Percentiles rank a stretch among this genome's conserved stretches.
These are phyloP conservation scores for Mucor circinelloides DNA, from an alignment of 371 early-diverging fungal genomes.

Conservation along the genomic window DNA sequence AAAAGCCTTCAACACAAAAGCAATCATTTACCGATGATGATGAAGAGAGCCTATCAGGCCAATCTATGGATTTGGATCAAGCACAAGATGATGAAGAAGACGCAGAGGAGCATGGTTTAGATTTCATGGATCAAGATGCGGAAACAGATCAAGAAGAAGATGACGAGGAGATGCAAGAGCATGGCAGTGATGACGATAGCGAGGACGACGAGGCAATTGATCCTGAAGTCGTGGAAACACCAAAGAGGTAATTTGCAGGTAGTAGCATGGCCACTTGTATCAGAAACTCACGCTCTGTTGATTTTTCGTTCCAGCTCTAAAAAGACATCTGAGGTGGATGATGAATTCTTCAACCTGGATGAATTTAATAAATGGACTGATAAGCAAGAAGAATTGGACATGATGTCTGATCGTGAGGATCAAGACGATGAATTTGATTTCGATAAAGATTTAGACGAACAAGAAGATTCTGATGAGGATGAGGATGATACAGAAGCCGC, in stretches of 20 bases:
- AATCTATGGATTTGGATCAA: conserved; percentile 42
- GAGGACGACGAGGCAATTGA: conserved; percentile 19
- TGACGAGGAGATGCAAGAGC: conserved; percentile 30
- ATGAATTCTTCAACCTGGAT: conserved; percentile 67
- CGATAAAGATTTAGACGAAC: conserved; percentile 57
- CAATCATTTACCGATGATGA: conserved; percentile 3
- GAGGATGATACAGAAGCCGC: conserved; percentile 46
- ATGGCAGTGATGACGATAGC: conserved; percentile 15
- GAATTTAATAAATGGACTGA: conserved; percentile 68
- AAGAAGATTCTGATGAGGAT: conserved; percentile 52
- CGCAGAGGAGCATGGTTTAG: conserved; percentile 13
- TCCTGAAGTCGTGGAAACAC: conserved; percentile 14
- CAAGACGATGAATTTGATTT: conserved; percentile 51
- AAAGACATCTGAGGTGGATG: conserved; percentile 62
- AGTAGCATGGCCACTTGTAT: too few species aligned
- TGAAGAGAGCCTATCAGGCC: conserved; percentile 26
- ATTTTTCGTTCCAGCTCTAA: conserved; percentile 6
- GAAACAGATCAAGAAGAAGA: conserved; percentile 36
- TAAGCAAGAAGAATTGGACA: conserved; percentile 32
- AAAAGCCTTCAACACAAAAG: not conserved
- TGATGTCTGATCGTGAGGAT: conserved; percentile 54
- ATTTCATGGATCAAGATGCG: conserved; percentile 13
- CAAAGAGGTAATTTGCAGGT: not conserved
- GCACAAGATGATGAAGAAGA: conserved; percentile 28
- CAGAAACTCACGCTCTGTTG: too few species aligned